Percentiles rank a stretch among this genome's conserved stretches.
phyloP scores from a whole-genome alignment of 495 filamentous ascomycete genomes.

The Penicillium samsonianum region DNA sequence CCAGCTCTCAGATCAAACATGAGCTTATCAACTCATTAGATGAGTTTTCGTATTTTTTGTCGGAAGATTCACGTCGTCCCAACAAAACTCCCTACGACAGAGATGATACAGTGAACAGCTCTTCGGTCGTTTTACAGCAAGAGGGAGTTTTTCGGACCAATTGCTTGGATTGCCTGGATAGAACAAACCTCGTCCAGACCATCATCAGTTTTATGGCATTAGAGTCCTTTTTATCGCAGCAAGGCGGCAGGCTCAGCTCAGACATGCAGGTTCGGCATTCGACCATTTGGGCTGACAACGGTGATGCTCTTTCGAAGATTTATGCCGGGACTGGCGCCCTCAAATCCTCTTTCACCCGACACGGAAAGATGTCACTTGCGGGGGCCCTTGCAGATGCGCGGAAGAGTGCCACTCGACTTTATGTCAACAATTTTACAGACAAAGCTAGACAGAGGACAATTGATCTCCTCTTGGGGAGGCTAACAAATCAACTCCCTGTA shows the following conservation, averaged over 20 bases:
- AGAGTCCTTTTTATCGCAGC: constrained; percentile 72
- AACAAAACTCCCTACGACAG: constrained; percentile 24
- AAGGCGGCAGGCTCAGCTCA: constrained; percentile 60
- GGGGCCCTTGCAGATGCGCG: constrained; percentile 93
- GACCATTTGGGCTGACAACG: constrained; percentile 97
- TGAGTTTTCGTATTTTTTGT: constrained; percentile 85
- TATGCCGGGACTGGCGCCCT: constrained; percentile 96
- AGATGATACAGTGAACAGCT: constrained; percentile 41
- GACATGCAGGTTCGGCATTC: constrained; percentile 92
- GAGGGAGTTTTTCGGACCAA: constrained; percentile 95
- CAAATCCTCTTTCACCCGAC: constrained; percentile 93
- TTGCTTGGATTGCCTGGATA: constrained; percentile 92
- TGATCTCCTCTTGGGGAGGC: constrained; percentile 80
- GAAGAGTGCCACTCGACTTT: constrained; percentile 89
- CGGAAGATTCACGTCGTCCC: constrained; percentile 56
- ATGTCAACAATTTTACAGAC: constrained; percentile 96
- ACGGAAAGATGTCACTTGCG: constrained; percentile 93
- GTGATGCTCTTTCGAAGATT: constrained; percentile 89
- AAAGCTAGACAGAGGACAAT: constrained; percentile 93
- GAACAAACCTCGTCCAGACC: constrained; percentile 94
- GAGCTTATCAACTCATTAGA: constrained; percentile 75
- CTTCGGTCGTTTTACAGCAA: constrained; percentile 79
- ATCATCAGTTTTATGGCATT: constrained; percentile 91
- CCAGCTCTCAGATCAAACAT: constrained; percentile 73
- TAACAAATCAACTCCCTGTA: constrained; percentile 81